A percentile compares a stretch with the other conserved stretches of the same genome.
These are phyloP conservation scores for Saitoella complicata DNA, from an alignment of 805 yeast genomes.

Conservation along the genomic window DNA sequence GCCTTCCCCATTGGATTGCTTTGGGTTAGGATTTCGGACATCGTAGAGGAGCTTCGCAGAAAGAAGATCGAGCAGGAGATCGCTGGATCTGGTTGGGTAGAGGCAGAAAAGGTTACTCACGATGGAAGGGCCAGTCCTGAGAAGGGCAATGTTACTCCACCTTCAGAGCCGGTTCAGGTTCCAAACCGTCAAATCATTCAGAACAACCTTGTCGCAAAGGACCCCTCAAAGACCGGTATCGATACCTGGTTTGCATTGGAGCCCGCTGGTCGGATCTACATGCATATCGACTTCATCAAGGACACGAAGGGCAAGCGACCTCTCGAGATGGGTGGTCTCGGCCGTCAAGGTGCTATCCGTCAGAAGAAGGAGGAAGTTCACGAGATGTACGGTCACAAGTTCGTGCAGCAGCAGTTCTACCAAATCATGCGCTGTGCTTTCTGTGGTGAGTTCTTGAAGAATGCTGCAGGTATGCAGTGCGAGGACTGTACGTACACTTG, in stretches of 20 bases:
- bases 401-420: slow-evolving; percentile 87
- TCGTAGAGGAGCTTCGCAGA: slow-evolving; percentile 88
- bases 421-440: slow-evolving; percentile 94
- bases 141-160: slow-evolving; percentile 22
- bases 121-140: neutral
- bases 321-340: slow-evolving; percentile 41
- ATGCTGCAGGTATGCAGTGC: slow-evolving; percentile 64
- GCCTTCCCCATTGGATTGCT: slow-evolving; percentile 77
- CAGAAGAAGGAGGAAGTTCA: slow-evolving; percentile 71
- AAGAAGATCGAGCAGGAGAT: slow-evolving; percentile 63
- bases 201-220: neutral
- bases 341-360: slow-evolving; percentile 96
- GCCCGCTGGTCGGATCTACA: slow-evolving; percentile 79
- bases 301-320: slow-evolving; percentile 32
- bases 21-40: slow-evolving; percentile 81
- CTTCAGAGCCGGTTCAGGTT: neutral
- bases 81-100: slow-evolving; percentile 71
- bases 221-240: slow-evolving; percentile 22
- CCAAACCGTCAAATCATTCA: too few species aligned
- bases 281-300: slow-evolving; percentile 68
- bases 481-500: slow-evolving; percentile 65
- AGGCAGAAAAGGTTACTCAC: slow-evolving; percentile 32
- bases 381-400: slow-evolving; percentile 91
- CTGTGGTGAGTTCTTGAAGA: slow-evolving; percentile 84
- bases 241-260: slow-evolving; percentile 83